Evolutionary conservation across 1,139 yeast genomes (phyloP).

Genomic region (Arxiozyma heterogenica): DNA sequence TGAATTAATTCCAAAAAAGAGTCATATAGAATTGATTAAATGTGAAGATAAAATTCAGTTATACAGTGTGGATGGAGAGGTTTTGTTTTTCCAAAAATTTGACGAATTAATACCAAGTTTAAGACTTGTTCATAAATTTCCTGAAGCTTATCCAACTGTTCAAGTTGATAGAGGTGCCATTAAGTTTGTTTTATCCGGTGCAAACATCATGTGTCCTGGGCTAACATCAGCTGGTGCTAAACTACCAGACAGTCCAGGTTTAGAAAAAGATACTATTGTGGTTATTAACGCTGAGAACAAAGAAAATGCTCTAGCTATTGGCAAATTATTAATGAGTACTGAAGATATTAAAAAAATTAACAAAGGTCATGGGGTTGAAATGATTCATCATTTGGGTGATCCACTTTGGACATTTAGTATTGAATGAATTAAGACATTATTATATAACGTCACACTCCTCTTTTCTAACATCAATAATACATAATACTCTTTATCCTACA

Average conservation of each 20-base stretch:
- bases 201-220: slow-evolving; percentile 97
- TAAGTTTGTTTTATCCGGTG: slow-evolving; percentile 87
- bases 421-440: slow-evolving; percentile 24
- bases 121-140: slow-evolving; percentile 71
- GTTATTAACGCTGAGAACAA: slow-evolving; percentile 89
- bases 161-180: slow-evolving; percentile 96
- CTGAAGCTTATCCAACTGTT: slow-evolving; percentile 72
- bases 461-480: not conserved
- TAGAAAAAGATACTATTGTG: slow-evolving; percentile 61
- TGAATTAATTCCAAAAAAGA: slow-evolving; percentile 79
- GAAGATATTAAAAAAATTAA: slow-evolving; percentile 77
- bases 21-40: slow-evolving; percentile 73
- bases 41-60: slow-evolving; percentile 85
- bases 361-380: slow-evolving; percentile 85
- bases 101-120: slow-evolving; percentile 77
- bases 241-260: slow-evolving; percentile 60
- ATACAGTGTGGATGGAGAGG: slow-evolving; percentile 64
- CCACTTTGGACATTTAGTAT: slow-evolving; percentile 63
- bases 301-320: slow-evolving; percentile 83
- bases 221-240: slow-evolving; percentile 83
- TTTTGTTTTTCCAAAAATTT: slow-evolving; percentile 73
- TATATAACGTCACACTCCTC: not conserved
- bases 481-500: not conserved
- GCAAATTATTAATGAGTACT: slow-evolving; percentile 77
- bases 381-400: slow-evolving; percentile 81